phyloP scores from a whole-genome alignment of 108 stramenopile genomes.

The Cyclostephanos invisitatus region DNA sequence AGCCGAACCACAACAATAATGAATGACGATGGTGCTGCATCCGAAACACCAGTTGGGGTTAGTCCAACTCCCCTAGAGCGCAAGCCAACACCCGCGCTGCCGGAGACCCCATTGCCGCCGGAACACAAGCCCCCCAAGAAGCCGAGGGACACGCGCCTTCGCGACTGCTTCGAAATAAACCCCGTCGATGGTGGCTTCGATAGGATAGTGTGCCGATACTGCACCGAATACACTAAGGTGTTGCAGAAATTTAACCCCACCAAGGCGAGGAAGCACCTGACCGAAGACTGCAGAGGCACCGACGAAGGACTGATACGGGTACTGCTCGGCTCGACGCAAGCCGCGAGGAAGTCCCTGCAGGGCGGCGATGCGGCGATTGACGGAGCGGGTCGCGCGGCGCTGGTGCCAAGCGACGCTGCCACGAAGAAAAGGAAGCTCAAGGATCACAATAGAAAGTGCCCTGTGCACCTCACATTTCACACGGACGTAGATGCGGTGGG shows the following conservation, averaged over 20 bases:
- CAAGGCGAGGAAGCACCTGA: conserved; percentile 12
- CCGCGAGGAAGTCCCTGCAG: conserved; percentile 7
- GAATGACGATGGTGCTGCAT: too few relatives aligned
- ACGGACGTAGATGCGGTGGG: neutral
- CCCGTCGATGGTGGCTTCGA: conserved; percentile 16
- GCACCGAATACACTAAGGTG: conserved; percentile 6
- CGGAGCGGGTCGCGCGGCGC: neutral
- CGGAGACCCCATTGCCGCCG: neutral
- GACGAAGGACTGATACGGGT: conserved; percentile 4
- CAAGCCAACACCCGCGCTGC: too few relatives aligned
- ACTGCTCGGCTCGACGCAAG: conserved; percentile 13
- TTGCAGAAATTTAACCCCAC: conserved; percentile 21
- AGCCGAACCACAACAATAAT: too few relatives aligned
- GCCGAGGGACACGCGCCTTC: conserved; percentile 17
- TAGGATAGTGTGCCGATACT: conserved; percentile 9
- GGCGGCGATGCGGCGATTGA: neutral
- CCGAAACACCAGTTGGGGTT: too few relatives aligned
- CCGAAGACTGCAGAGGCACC: conserved; percentile 2
- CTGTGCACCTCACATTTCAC: neutral
- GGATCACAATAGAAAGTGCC: neutral
- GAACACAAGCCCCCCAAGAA: conserved; percentile 3
- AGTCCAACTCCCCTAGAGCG: too few relatives aligned
- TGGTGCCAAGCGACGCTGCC: neutral
- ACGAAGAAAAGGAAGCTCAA: conserved; percentile 1
- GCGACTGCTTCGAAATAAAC: conserved; percentile 18